phyloP scores from a whole-genome alignment of 192 early-diverging fungal genomes.

The Coemansia sp. region DNA sequence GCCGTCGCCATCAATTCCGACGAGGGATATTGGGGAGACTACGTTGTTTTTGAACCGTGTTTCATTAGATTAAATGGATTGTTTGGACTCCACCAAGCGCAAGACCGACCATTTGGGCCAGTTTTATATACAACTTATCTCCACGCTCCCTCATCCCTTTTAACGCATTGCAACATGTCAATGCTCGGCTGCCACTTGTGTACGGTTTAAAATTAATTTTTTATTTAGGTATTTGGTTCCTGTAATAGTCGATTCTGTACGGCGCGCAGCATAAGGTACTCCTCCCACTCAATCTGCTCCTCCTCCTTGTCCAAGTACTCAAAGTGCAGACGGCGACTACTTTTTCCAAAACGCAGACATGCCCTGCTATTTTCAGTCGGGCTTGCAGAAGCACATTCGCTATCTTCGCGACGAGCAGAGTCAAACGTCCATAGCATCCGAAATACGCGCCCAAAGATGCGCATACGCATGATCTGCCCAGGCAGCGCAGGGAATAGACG shows the following conservation, averaged over 20 bases:
- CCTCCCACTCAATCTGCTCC: slow-evolving; percentile 49
- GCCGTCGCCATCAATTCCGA: too few species aligned
- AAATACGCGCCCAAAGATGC: slow-evolving; percentile 60
- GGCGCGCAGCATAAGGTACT: slow-evolving; percentile 42
- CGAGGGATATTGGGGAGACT: too few species aligned
- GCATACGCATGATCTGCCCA: slow-evolving; percentile 61
- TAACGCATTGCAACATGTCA: too few species aligned
- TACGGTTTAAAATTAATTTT: too few species aligned
- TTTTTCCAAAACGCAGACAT: slow-evolving; percentile 5
- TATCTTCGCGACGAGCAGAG: neutral
- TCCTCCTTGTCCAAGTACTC: slow-evolving; percentile 40
- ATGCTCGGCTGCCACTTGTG: too few species aligned
- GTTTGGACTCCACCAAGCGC: too few species aligned
- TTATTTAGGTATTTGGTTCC: slow-evolving; percentile 12
- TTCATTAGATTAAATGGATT: too few species aligned
- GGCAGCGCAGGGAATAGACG: slow-evolving; percentile 60
- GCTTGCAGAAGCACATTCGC: neutral
- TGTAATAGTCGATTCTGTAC: slow-evolving; percentile 39
- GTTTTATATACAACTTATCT: too few species aligned
- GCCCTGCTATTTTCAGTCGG: slow-evolving; percentile 2
- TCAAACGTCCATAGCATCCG: slow-evolving; percentile 41
- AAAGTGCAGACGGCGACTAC: slow-evolving; percentile 12
- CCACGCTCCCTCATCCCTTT: too few species aligned
- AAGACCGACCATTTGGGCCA: too few species aligned
- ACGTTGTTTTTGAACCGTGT: too few species aligned